Conservation (phyloP, 2,329 filamentous ascomycete species). For the Ascochyta lentis region DNA sequence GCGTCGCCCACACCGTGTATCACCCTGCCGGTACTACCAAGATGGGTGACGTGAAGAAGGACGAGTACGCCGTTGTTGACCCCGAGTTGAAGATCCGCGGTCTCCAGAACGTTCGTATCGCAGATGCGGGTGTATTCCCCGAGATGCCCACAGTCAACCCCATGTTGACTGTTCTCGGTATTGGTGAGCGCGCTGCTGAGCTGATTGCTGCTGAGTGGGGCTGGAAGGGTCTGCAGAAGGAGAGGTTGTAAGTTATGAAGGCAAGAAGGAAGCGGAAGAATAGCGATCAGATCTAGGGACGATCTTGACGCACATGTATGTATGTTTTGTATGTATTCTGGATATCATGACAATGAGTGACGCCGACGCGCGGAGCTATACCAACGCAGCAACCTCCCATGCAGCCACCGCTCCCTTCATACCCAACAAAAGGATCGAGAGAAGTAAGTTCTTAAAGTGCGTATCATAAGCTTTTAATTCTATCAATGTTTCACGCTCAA, state of each 20-base stretch:
- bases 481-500: neutral
- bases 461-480: neutral
- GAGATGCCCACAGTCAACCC: conserved; percentile 87
- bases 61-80: conserved; percentile 81
- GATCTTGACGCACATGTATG: conserved; percentile 12
- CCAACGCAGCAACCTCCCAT: conserved; percentile 15
- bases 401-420: conserved; percentile 4
- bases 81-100: conserved; percentile 74
- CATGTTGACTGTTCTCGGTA: conserved; percentile 85
- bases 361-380: conserved; percentile 15
- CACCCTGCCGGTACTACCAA: conserved; percentile 89
- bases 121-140: conserved; percentile 87
- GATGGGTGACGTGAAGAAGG: conserved; percentile 77
- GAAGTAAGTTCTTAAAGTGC: conserved; percentile 3
- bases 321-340: conserved; percentile 16
- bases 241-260: conserved; percentile 56
- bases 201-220: conserved; percentile 77
- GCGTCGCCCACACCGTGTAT: conserved; percentile 86
- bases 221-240: conserved; percentile 64
- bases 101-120: conserved; percentile 76
- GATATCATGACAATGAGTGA: conserved; percentile 17
- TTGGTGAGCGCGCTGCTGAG: conserved; percentile 86
- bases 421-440: neutral
- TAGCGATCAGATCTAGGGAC: conserved; percentile 3
- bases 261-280: neutral